Conservation (phyloP, 768 basidiomycete genomes). For the Pleurotus tuoliensis region DNA sequence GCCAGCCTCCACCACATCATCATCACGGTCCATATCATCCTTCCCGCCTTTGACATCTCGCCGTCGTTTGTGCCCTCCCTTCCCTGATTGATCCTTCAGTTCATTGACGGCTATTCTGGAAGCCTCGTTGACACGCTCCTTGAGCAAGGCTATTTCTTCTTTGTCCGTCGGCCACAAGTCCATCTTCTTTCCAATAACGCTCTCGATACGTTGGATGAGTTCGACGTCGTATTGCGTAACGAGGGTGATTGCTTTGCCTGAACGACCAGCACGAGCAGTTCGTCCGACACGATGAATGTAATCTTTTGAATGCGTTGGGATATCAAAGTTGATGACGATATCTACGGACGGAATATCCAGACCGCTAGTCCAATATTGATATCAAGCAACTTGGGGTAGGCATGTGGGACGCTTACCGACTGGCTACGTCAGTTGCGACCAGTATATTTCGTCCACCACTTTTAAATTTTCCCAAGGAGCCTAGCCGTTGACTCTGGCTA, state of each 20-base stretch:
- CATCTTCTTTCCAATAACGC: constrained; percentile 90
- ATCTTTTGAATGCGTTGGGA: constrained; percentile 97
- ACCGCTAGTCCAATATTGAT: constrained; percentile 48
- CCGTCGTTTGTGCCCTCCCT: constrained; percentile 30
- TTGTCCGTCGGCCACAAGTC: constrained; percentile 82
- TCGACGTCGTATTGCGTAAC: constrained; percentile 99
- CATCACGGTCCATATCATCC: constrained; percentile 87
- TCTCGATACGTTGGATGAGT: constrained; percentile 90
- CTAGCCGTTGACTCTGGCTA: constrained; percentile 88
- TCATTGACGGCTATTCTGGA: constrained; percentile 72
- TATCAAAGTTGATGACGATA: constrained; percentile 95
- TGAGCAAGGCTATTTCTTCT: constrained; percentile 82
- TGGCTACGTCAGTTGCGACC: constrained; percentile 96
- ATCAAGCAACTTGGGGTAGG: not conserved
- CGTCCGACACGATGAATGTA: constrained; percentile 98
- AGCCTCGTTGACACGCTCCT: constrained; percentile 89
- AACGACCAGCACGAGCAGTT: constrained; percentile 95
- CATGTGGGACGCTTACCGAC: constrained; percentile 51
- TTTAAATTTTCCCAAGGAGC: constrained; percentile 93
- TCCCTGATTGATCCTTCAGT: constrained; percentile 61
- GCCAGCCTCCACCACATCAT: constrained; percentile 89
- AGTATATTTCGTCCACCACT: constrained; percentile 87
- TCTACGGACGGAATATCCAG: constrained; percentile 96
- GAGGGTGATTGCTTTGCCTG: constrained; percentile 95
- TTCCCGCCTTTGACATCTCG: constrained; percentile 39